Evolutionary conservation across 495 filamentous ascomycete species (phyloP), one percentile per base, ranked within the genome.

Genomic region (Sphaerosporella brunnea): DNA sequence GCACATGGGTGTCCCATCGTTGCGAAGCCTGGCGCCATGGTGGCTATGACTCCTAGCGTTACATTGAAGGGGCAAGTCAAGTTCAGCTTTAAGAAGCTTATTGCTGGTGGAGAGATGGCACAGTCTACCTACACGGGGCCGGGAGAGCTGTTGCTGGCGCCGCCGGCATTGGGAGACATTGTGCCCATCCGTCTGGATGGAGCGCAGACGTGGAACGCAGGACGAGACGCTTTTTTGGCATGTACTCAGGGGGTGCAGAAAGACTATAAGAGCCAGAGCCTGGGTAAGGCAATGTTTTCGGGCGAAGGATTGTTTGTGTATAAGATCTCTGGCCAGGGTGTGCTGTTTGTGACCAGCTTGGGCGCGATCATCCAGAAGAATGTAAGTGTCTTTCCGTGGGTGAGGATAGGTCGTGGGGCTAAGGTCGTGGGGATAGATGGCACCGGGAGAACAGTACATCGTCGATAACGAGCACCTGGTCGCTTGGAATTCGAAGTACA

Each of bases 311-410:
- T 94, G 38, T 95, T 90, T 65, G 76, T 95, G 7, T 92, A 92
- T 62, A 85, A 82, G 63, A 80, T 96, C 19, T 71, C 66, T 8
- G 87, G 87, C 0, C 69, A 64, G 3, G 90, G 90, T 0, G 61
- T 96, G 24, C 50, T 93, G 23, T 97, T 86, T 80, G 65, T 95
- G 25, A 83, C 82, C 5, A 92, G 84, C 56, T 86, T 96, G 51
- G 90, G 90, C 0, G 90, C 92, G 2, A 94, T 97, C 49, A 81
- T 97, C 49, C 73, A 83, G 56, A 96, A 96, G 65, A 87, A 97
- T 63, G 84, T 93, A 65, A 67, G 11, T 44, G 10, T n/a, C 35
- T 10, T 24, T 1, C 11, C 5, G 11, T 11, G 23, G n/a, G n/a
- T n/a, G n/a, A n/a, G n/a, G n/a, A n/a, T n/a, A n/a, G n/a, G n/a